Conservation (phyloP, 164 flowering plant genomes). For the Amborella trichopoda region DNA sequence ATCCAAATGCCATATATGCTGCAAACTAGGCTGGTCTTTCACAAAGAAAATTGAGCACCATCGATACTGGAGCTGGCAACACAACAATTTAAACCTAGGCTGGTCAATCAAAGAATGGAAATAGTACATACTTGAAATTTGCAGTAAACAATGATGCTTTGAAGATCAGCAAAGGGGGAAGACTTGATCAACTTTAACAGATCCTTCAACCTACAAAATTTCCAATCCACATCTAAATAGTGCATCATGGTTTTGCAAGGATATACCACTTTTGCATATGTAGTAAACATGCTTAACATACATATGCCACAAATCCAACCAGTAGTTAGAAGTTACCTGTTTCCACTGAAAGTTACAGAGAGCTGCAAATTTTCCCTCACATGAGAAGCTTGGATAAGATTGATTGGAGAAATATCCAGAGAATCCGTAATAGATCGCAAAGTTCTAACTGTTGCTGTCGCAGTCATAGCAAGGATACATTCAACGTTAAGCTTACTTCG, state of each 20-base stretch:
- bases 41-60: too few species aligned
- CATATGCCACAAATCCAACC: too few species aligned
- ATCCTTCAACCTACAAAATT: conserved; percentile 59
- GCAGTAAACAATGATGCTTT: conserved; percentile 84
- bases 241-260: too few species aligned
- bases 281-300: too few species aligned
- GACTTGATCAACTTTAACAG: conserved; percentile 56
- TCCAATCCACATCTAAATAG: too few species aligned
- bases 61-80: too few species aligned
- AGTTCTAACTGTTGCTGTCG: conserved; percentile 79
- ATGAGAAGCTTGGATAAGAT: conserved; percentile 51
- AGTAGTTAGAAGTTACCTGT: too few species aligned
- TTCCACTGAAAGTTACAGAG: conserved; percentile 53
- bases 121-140: conserved; percentile 69
- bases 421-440: conserved; percentile 60
- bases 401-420: conserved; percentile 59
- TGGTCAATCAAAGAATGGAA: too few species aligned
- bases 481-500: conserved; percentile 43
- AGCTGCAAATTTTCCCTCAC: conserved; percentile 66
- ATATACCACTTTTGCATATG: too few species aligned
- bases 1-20: too few species aligned
- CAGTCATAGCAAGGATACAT: conserved; percentile 96
- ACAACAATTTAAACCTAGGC: too few species aligned
- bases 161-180: conserved; percentile 41
- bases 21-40: too few species aligned